Evolutionary conservation across 345 rosid genomes (phyloP).

Genomic region (Lepidium aucheri): DNA sequence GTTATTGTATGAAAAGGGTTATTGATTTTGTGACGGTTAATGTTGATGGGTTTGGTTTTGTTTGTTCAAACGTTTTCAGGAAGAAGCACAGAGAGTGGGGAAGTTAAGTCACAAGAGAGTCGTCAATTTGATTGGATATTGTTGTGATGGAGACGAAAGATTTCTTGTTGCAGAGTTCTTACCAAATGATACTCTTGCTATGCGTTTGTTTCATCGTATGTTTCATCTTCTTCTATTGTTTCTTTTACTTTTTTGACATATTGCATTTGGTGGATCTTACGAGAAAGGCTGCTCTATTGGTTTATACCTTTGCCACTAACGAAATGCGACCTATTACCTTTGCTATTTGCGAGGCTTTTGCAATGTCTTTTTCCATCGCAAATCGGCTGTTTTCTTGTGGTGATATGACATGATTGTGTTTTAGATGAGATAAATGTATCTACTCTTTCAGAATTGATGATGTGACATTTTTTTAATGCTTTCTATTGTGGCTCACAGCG

Average conservation of each 20-base stretch:
- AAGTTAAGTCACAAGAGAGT: slow-evolving; percentile 58
- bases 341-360: too few species aligned
- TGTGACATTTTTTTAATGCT: neutral
- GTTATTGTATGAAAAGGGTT: neutral
- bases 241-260: too few species aligned
- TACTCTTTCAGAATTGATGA: neutral
- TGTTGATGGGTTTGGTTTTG: neutral
- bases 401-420: neutral
- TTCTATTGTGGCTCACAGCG: slow-evolving; percentile 40
- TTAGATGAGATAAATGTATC: neutral
- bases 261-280: too few species aligned
- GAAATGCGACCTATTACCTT: too few species aligned
- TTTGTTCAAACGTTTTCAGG: slow-evolving; percentile 25
- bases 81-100: slow-evolving; percentile 81
- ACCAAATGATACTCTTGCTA: slow-evolving; percentile 84
- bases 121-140: slow-evolving; percentile 84
- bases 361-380: too few species aligned
- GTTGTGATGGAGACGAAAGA: slow-evolving; percentile 87
- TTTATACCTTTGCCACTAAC: too few species aligned
- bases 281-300: too few species aligned
- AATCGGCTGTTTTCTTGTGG: too few species aligned
- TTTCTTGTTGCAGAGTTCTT: slow-evolving; percentile 72
- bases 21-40: neutral
- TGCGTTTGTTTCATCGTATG: slow-evolving; percentile 82
- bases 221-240: neutral